A percentile compares a stretch with the other conserved stretches of the same genome.
Conservation (phyloP, 768 basidiomycete species). For the Boletus bicolor region DNA sequence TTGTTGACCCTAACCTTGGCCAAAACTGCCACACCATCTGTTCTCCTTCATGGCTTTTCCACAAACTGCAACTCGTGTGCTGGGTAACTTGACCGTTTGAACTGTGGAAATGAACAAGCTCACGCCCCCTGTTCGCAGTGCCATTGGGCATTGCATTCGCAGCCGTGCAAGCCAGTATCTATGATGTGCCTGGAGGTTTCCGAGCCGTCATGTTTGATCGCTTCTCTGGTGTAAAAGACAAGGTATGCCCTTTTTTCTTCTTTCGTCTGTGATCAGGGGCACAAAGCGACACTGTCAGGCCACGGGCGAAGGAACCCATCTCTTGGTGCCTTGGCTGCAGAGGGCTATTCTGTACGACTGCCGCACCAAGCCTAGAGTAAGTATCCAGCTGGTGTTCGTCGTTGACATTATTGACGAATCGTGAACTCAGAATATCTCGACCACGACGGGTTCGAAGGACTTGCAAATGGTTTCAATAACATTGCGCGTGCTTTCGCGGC, state of each 20-base stretch:
- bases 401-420: slow-evolving; percentile 2
- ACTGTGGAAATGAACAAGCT: slow-evolving; percentile 4
- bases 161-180: slow-evolving; percentile 49
- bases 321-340: slow-evolving; percentile 94
- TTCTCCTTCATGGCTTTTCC: slow-evolving; percentile 46
- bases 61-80: slow-evolving; percentile 45
- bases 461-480: slow-evolving; percentile 99
- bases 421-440: slow-evolving; percentile 82
- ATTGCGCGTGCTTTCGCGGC: slow-evolving; percentile 90
- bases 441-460: slow-evolving; percentile 97
- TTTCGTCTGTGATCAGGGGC: no score
- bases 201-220: slow-evolving; percentile 98
- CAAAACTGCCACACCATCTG: neutral
- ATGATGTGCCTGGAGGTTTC: slow-evolving; percentile 86
- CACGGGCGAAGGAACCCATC: slow-evolving; percentile 90
- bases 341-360: slow-evolving; percentile 96
- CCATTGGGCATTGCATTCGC: slow-evolving; percentile 42
- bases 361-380: slow-evolving; percentile 90
- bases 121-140: slow-evolving; percentile 17
- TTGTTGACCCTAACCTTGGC: slow-evolving; percentile 12
- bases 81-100: slow-evolving; percentile 37
- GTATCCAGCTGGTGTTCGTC: slow-evolving; percentile 22
- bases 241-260: slow-evolving; percentile 43
- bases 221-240: slow-evolving; percentile 85
- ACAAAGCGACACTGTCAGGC: slow-evolving; percentile 48